Base-by-base conservation (phyloP, 2,329 filamentous ascomycete species). In the Hymenoscyphus albidus region DNA sequence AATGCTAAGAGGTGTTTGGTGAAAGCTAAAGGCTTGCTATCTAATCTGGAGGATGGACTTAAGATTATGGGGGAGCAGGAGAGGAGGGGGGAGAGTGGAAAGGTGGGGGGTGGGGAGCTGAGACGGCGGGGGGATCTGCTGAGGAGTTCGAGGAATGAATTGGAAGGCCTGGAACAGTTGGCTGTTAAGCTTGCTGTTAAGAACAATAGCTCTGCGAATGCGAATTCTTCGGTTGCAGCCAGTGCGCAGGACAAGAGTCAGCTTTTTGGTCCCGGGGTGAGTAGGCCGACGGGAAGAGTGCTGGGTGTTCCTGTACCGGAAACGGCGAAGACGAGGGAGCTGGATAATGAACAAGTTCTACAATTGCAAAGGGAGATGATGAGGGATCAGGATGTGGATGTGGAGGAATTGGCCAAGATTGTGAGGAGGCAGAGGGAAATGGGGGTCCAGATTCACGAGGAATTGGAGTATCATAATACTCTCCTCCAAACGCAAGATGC, bases 1-100 rank as follows among this genome's bases (percentile, higher is more conserved):
- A 87, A 87, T n/a, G 91, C 91, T 14, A 93, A 93, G 80, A 86
- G 84, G 69, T 86, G 85, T 44, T 81, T 95, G 10, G 82, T 93
- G 38, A 86, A 88, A 70, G 88, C 88, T 0, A 87, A 85, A 0
- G 84, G 85, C 0, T 75, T 92, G 62, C 78, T 93, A 3, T 80
- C 79, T 1, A 84, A 83, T 60, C 79, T 94, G 39, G 85, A 88
- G 5, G 85, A 90, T 42, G 91, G 89, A 0, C 75, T 94, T 65
- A 80, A 80, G 65, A 77, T 78, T 38, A 82, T 89, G 74, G 80
- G 82, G 69, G 83, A 87, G 40, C 74, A 75, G 1, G 80, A 79
- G 59, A 70, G 69, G 66, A 70, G 66, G 60, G 67, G 71, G 38
- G 63, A 70, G 40, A 67, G 67, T 5, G 65, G 71, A 70, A 68